Percentiles rank a stretch among this genome's conserved stretches.
Evolutionary conservation across 129 eudicot genomes (phyloP).

Genomic region (Calendula officinalis): DNA sequence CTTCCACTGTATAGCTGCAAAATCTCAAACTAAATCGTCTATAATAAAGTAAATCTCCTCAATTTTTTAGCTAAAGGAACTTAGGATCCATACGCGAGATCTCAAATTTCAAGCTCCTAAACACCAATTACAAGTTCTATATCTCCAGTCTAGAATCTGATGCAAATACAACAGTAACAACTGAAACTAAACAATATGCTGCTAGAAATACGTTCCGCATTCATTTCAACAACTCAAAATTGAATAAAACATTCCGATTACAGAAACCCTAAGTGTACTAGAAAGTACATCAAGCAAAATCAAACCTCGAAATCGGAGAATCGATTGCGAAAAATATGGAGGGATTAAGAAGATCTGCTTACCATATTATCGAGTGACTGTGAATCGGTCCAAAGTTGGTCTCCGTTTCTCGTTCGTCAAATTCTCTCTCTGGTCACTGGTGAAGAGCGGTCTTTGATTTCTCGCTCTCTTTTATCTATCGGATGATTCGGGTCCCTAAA

Average conservation of each 20-base stretch:
- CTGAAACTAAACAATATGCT: neutral
- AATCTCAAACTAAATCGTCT: slow-evolving; percentile 1
- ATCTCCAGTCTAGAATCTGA: neutral
- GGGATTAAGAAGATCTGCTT: slow-evolving; percentile 10
- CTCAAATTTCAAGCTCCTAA: slow-evolving; percentile 15
- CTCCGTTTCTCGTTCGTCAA: slow-evolving; percentile 26
- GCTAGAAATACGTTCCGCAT: slow-evolving; percentile 7
- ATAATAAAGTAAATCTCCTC: neutral
- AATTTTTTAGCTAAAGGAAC: neutral
- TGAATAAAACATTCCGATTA: slow-evolving; percentile 18
- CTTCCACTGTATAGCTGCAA: slow-evolving; percentile 3
- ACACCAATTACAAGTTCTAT: neutral
- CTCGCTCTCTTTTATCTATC: slow-evolving; percentile 21
- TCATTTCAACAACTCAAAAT: slow-evolving; percentile 10
- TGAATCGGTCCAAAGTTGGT: slow-evolving; percentile 12
- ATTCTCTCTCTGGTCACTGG: slow-evolving; percentile 3
- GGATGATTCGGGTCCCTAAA: slow-evolving; percentile 16
- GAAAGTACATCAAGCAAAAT: neutral
- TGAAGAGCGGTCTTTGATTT: neutral
- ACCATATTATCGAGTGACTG: slow-evolving; percentile 28
- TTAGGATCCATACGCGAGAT: slow-evolving; percentile 13
- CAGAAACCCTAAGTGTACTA: slow-evolving; percentile 15
- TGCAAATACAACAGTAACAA: neutral
- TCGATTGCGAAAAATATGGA: neutral
- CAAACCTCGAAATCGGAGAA: neutral